Percentiles rank a stretch among this genome's conserved stretches.
These are phyloP conservation scores for Thalassiosira sp. DNA, from an alignment of 352 stramenopile species.

Conservation along the genomic window DNA sequence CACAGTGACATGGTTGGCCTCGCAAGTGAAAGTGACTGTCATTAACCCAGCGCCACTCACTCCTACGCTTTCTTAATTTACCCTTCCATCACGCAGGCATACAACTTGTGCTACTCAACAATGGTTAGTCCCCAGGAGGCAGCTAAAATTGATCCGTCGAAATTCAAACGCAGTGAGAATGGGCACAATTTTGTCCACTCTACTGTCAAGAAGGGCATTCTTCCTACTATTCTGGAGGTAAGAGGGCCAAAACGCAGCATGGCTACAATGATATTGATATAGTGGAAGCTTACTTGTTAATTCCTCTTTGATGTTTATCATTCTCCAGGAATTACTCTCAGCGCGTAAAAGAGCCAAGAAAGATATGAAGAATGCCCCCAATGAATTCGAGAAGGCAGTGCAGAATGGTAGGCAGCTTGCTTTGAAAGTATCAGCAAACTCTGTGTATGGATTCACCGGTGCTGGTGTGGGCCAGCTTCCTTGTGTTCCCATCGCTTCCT, in stretches of 20 bases:
- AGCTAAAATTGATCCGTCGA: conserved; percentile 68
- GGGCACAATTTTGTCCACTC: conserved; percentile 94
- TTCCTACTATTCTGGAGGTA: conserved; percentile 96
- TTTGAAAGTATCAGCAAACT: conserved; percentile 98
- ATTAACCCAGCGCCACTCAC: no score
- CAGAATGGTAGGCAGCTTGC: conserved; percentile 95
- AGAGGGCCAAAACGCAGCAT: no score
- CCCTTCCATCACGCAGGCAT: conserved; percentile 99
- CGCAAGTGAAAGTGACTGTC: no score
- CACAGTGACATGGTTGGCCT: no score
- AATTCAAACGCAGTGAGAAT: conserved; percentile 93
- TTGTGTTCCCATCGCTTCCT: conserved; percentile 98
- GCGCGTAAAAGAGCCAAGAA: conserved; percentile 98
- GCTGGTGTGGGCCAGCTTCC: conserved; percentile 97
- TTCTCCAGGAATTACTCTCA: conserved; percentile 88
- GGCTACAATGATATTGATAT: no score
- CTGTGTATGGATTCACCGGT: conserved; percentile 99
- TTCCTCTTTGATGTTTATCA: conserved; percentile 10
- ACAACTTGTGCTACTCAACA: conserved; percentile 99
- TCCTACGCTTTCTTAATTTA: no score
- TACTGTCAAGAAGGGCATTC: conserved; percentile 96
- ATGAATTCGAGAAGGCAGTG: conserved; percentile 98
- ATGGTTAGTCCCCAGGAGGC: conserved; percentile 86
- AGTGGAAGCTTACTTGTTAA: neutral
- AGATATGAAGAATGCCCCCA: conserved; percentile 98